Percentiles rank a stretch among this genome's conserved stretches.
phyloP scores from a whole-genome alignment of 1,139 yeast genomes.

The Petasospora fabianii region DNA sequence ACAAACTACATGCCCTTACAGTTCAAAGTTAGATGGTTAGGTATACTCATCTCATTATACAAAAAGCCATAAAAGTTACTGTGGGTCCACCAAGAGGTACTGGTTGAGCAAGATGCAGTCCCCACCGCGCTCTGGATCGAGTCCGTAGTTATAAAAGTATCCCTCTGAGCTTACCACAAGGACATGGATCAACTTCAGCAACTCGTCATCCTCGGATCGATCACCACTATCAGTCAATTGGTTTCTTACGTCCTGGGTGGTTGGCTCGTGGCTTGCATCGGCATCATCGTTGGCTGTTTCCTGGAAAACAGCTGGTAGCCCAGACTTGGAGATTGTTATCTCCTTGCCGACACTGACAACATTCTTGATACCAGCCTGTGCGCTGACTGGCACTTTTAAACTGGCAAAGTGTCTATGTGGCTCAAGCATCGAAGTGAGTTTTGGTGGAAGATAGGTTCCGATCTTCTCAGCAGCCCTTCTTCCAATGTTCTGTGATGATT shows the following conservation, averaged over 20 bases:
- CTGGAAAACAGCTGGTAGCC: conserved; percentile 24
- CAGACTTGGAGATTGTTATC: conserved; percentile 27
- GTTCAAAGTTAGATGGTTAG: no score
- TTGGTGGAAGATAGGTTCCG: conserved; percentile 82
- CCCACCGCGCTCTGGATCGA: conserved; percentile 89
- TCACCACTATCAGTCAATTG: conserved; percentile 24
- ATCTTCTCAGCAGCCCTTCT: conserved; percentile 83
- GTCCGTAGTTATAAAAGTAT: conserved; percentile 74
- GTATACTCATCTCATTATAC: no score
- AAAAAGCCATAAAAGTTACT: conserved; percentile 4
- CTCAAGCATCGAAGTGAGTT: conserved; percentile 82
- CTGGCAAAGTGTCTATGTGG: conserved; percentile 95
- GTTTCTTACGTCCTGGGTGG: no score
- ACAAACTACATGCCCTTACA: no score
- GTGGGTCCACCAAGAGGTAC: conserved; percentile 39
- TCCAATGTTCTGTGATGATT: conserved; percentile 48
- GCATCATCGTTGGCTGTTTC: conserved; percentile 8
- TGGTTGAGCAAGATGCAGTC: conserved; percentile 82
- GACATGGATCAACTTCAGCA: conserved; percentile 56
- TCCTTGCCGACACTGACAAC: conserved; percentile 55
- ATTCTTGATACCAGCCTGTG: conserved; percentile 56
- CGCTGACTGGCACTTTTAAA: conserved; percentile 60
- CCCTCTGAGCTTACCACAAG: conserved; percentile 89
- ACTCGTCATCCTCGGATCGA: conserved; percentile 32
- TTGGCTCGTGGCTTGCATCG: neutral